phyloP scores from a whole-genome alignment of 305 asterid species.

The Fraxinus dipetala region DNA sequence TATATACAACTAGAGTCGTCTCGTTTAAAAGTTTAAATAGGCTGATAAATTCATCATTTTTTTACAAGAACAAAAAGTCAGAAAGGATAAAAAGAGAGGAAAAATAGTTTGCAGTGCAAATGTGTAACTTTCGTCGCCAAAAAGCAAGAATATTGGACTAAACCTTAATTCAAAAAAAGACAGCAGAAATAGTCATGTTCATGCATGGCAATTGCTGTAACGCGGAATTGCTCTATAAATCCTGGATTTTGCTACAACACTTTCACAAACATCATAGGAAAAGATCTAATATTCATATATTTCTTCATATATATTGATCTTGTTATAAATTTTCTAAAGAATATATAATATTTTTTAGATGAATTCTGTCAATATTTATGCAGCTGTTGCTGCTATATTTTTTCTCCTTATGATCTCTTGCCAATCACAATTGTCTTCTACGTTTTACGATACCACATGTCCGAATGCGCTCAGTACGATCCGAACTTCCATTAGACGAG shows the following conservation, averaged over 20 bases:
- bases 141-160: background rate
- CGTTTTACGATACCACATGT: background rate
- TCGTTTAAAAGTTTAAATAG: background rate
- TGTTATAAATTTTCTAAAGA: background rate
- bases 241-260: background rate
- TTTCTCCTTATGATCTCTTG: background rate
- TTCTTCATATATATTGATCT: background rate
- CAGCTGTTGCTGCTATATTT: background rate
- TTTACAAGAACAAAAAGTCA: background rate
- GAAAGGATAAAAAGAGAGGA: background rate
- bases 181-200: background rate
- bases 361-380: background rate
- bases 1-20: background rate
- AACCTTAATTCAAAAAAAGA: background rate
- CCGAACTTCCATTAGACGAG: background rate
- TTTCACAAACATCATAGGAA: background rate
- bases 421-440: background rate
- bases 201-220: background rate
- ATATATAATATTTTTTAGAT: background rate
- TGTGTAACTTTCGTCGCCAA: background rate
- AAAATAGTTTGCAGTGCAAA: background rate
- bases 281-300: background rate
- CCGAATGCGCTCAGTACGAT: slow-evolving; percentile 5
- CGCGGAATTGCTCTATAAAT: background rate
- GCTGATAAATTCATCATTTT: background rate